phyloP scores from a whole-genome alignment of 306 rosid genomes.

The Ormosia emarginata region DNA sequence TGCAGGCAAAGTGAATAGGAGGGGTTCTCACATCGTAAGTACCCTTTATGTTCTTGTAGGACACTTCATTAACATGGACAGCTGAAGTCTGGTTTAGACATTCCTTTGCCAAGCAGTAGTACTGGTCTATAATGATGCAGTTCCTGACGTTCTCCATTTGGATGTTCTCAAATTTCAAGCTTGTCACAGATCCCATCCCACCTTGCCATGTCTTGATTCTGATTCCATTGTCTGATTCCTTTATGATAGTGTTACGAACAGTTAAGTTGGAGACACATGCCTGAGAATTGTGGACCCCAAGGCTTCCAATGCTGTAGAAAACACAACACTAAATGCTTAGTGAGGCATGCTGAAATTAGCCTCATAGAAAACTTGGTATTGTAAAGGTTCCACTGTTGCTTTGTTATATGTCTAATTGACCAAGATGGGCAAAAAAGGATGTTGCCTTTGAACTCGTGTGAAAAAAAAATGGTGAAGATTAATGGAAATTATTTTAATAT shows the following conservation, averaged over 20 bases:
- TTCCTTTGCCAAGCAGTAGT: conserved; percentile 78
- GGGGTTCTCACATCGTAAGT: conserved; percentile 82
- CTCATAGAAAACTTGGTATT: neutral
- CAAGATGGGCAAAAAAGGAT: neutral
- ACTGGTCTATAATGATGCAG: conserved; percentile 82
- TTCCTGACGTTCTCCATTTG: conserved; percentile 83
- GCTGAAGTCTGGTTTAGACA: conserved; percentile 86
- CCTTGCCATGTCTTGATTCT: conserved; percentile 99
- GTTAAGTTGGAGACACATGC: conserved; percentile 93
- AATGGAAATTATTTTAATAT: too few relatives aligned
- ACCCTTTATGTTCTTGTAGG: conserved; percentile 74
- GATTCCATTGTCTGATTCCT: conserved; percentile 82
- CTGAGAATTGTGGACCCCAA: conserved; percentile 80
- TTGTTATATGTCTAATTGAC: neutral
- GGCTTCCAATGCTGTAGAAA: conserved; percentile 87
- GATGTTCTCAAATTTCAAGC: conserved; percentile 63
- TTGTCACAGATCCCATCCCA: conserved; percentile 72
- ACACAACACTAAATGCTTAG: neutral
- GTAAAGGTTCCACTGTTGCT: neutral
- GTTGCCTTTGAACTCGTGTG: neutral
- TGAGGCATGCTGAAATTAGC: neutral
- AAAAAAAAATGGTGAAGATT: too few relatives aligned
- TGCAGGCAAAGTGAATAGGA: conserved; percentile 94
- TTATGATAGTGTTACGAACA: conserved; percentile 52
- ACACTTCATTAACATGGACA: conserved; percentile 64